phyloP scores from a whole-genome alignment of 78 protist genomes.

The Cyanophora paradoxa region DNA sequence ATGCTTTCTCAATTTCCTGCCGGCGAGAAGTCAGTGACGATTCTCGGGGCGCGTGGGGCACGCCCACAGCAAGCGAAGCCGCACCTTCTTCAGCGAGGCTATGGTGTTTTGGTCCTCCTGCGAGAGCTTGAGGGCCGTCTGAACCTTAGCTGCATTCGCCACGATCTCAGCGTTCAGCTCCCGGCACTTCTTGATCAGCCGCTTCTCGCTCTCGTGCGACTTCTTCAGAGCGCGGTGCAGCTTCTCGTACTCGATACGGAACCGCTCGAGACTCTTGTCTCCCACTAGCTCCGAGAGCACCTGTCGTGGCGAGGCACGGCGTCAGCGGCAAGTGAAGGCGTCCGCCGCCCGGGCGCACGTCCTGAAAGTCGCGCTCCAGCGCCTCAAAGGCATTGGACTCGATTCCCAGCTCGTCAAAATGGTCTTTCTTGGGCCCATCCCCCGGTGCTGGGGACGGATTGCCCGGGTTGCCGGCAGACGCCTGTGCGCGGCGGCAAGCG shows the following conservation, averaged over 20 bases:
- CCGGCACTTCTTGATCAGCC: conserved; percentile 52
- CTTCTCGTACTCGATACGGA: conserved; percentile 76
- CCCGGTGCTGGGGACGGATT: no score
- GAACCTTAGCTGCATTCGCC: conserved; percentile 61
- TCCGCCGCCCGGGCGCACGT: conserved; percentile 40
- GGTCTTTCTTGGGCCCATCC: conserved; percentile 35
- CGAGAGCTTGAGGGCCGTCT: conserved; percentile 54
- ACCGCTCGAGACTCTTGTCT: conserved; percentile 63
- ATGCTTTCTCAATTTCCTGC: conserved; percentile 77
- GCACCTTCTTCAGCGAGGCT: conserved; percentile 46
- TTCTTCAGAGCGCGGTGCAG: conserved; percentile 66
- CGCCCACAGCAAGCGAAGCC: no score
- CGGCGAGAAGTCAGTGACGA: neutral
- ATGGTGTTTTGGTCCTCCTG: conserved; percentile 74
- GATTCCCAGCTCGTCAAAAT: conserved; percentile 35
- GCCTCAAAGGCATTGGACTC: conserved; percentile 51
- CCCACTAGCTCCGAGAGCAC: conserved; percentile 61
- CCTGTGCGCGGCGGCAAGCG: no score
- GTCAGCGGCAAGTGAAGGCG: no score
- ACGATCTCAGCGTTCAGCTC: conserved; percentile 54
- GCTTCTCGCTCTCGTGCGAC: conserved; percentile 75
- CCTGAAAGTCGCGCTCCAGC: conserved; percentile 63
- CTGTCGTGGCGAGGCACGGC: no score
- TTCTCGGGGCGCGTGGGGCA: no score
- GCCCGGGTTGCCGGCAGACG: no score